These are phyloP conservation scores for Suhomyces wounanorum DNA, from an alignment of 1,139 yeast genomes.

Conservation along the genomic window DNA sequence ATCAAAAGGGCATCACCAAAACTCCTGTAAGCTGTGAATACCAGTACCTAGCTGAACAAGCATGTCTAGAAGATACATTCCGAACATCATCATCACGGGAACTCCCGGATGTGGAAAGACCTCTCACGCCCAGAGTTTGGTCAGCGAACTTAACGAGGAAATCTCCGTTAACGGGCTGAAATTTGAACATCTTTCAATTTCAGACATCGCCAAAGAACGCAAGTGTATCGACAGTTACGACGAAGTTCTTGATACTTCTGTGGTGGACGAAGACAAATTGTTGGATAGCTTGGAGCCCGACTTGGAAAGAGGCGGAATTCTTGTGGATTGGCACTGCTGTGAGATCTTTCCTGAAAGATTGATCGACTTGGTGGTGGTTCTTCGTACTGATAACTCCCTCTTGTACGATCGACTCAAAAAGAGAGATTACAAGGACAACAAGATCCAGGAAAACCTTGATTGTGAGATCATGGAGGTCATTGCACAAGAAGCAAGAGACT, in stretches of 20 bases:
- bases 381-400: slow-evolving; percentile 71
- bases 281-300: slow-evolving; percentile 80
- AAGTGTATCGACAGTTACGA: slow-evolving; percentile 84
- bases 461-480: slow-evolving; percentile 97
- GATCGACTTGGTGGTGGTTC: slow-evolving; percentile 88
- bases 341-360: slow-evolving; percentile 92
- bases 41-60: neutral
- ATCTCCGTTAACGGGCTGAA: slow-evolving; percentile 32
- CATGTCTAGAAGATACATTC: slow-evolving; percentile 49
- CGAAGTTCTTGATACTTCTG: slow-evolving; percentile 77
- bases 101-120: slow-evolving; percentile 99
- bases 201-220: slow-evolving; percentile 79
- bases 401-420: slow-evolving; percentile 74
- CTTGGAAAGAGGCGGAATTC: slow-evolving; percentile 77
- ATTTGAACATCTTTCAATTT: slow-evolving; percentile 65
- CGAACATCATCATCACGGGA: slow-evolving; percentile 90
- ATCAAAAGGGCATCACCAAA: neutral
- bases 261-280: slow-evolving; percentile 89
- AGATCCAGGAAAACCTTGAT: slow-evolving; percentile 88
- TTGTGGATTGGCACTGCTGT: slow-evolving; percentile 97
- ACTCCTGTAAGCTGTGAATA: neutral
- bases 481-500: slow-evolving; percentile 80
- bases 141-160: slow-evolving; percentile 39
- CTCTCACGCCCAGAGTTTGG: slow-evolving; percentile 71
- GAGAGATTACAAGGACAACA: slow-evolving; percentile 75